A percentile compares a stretch with the other conserved stretches of the same genome.
phyloP scores from a whole-genome alignment of 768 basidiomycete species.

The Phallus indusiatus region DNA sequence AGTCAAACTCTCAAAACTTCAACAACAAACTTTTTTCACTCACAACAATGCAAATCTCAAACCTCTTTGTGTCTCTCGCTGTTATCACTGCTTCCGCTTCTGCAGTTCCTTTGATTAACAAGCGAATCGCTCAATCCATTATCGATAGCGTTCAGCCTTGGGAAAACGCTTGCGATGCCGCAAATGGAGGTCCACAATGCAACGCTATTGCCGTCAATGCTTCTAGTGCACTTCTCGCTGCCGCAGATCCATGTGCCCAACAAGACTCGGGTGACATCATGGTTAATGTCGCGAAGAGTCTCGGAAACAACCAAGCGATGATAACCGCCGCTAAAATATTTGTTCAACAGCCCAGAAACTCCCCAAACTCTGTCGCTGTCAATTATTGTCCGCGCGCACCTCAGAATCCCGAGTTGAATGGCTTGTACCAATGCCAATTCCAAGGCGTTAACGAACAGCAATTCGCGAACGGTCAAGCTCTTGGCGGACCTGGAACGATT shows the following conservation, averaged over 20 bases:
- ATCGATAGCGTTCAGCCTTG: conserved; percentile 31
- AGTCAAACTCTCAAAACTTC: no score
- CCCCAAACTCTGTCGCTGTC: conserved; percentile 35
- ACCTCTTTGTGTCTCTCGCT: conserved; percentile 20
- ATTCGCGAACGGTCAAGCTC: conserved; percentile 35
- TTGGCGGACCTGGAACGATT: conserved; percentile 41
- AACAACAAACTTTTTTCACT: not conserved
- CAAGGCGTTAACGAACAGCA: conserved; percentile 32
- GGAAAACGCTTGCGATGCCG: conserved; percentile 39
- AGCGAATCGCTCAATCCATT: conserved; percentile 40
- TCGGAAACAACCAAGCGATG: conserved; percentile 37
- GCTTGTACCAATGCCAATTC: conserved; percentile 53
- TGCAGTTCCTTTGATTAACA: conserved; percentile 28
- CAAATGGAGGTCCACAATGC: conserved; percentile 48
- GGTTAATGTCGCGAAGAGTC: conserved; percentile 35
- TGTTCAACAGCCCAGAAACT: conserved; percentile 48
- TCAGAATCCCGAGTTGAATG: conserved; percentile 40
- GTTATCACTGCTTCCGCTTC: conserved; percentile 22
- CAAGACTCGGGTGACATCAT: conserved; percentile 46
- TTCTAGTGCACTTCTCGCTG: conserved; percentile 52
- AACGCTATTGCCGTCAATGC: conserved; percentile 47
- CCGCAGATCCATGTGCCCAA: conserved; percentile 43
- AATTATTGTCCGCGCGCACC: conserved; percentile 49
- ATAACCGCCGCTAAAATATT: conserved; percentile 45
- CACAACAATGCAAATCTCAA: not conserved